Percentiles rank a stretch among this genome's conserved stretches.
Evolutionary conservation across 202 grass and related monocot species (phyloP).

Genomic region (Panicum hallii): DNA sequence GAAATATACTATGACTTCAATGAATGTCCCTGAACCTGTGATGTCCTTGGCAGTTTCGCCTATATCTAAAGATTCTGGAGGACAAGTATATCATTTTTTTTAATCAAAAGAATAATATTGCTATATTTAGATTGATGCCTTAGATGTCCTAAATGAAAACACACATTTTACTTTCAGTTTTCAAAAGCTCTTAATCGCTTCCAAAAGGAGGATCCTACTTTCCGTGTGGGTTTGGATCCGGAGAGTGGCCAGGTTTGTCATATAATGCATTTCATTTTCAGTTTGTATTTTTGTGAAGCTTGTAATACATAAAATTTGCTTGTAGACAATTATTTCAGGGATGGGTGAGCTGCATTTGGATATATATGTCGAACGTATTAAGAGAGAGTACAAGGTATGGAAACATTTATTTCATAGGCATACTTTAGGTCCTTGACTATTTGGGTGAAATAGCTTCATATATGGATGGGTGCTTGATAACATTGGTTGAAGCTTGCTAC

Average conservation of each 20-base stretch:
- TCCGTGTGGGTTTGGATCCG: slow-evolving; percentile 90
- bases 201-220: slow-evolving; percentile 97
- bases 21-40: slow-evolving; percentile 99
- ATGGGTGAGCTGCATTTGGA: slow-evolving; percentile 99
- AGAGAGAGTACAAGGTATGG: slow-evolving; percentile 91
- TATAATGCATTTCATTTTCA: slow-evolving; percentile 11
- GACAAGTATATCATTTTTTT: slow-evolving; percentile 72
- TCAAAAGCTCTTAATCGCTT: slow-evolving; percentile 98
- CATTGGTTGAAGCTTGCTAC: slow-evolving; percentile 22
- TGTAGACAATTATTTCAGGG: slow-evolving; percentile 96
- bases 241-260: slow-evolving; percentile 88
- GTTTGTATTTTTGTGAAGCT: slow-evolving; percentile 17
- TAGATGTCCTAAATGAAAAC: slow-evolving; percentile 46
- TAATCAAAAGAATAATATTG: slow-evolving; percentile 26
- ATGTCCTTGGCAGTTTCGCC: slow-evolving; percentile 98
- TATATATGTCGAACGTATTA: slow-evolving; percentile 98
- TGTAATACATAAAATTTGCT: slow-evolving; percentile 37
- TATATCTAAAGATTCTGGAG: slow-evolving; percentile 98
- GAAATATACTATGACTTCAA: slow-evolving; percentile 99
- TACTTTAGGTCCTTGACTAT: slow-evolving; percentile 14
- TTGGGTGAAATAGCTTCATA: neutral
- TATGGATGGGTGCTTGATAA: slow-evolving; percentile 12
- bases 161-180: slow-evolving; percentile 67
- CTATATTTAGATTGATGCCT: slow-evolving; percentile 30
- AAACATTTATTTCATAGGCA: slow-evolving; percentile 6